Percentiles rank a stretch among this genome's conserved stretches.
These are phyloP conservation scores for Mentha longifolia DNA, from an alignment of 257 asterid genomes.

Conservation along the genomic window DNA sequence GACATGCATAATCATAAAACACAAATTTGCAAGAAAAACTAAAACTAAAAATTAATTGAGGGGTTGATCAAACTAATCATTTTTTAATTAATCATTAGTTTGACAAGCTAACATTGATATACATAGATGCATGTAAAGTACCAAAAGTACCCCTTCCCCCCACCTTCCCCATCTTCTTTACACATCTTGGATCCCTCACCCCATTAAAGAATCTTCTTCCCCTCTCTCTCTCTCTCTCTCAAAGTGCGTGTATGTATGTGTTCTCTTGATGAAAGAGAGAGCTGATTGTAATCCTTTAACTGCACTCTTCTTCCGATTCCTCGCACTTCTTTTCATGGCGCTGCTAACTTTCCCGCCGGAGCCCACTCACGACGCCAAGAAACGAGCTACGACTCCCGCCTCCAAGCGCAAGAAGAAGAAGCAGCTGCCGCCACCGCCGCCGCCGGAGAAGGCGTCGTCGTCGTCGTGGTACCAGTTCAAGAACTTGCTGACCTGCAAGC, in stretches of 20 bases:
- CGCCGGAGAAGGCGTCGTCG: constrained; percentile 44
- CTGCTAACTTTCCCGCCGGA: constrained; percentile 57
- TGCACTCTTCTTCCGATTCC: constrained; percentile 43
- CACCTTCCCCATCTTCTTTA: constrained; percentile 6
- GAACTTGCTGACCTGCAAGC: constrained; percentile 81
- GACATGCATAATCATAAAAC: background rate
- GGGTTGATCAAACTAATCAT: background rate
- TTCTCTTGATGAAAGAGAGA: constrained; percentile 48
- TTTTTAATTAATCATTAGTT: too few relatives aligned
- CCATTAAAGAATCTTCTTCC: constrained; percentile 52
- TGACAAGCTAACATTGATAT: constrained; percentile 14
- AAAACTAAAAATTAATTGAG: background rate
- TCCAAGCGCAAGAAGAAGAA: constrained; percentile 53
- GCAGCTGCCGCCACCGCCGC: constrained; percentile 34
- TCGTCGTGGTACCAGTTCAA: constrained; percentile 94
- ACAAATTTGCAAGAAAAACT: background rate
- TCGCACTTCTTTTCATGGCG: constrained; percentile 63
- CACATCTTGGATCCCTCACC: constrained; percentile 63
- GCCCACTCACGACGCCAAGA: constrained; percentile 16
- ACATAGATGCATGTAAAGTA: constrained; percentile 26
- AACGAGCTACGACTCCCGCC: constrained; percentile 25
- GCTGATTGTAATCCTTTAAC: constrained; percentile 30
- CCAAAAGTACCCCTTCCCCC: constrained; percentile 18
- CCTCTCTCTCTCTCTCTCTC: constrained; percentile 35
- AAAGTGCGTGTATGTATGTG: constrained; percentile 7